Conservation (phyloP, 352 stramenopile species). For the Hyaloperonospora brassicae region DNA sequence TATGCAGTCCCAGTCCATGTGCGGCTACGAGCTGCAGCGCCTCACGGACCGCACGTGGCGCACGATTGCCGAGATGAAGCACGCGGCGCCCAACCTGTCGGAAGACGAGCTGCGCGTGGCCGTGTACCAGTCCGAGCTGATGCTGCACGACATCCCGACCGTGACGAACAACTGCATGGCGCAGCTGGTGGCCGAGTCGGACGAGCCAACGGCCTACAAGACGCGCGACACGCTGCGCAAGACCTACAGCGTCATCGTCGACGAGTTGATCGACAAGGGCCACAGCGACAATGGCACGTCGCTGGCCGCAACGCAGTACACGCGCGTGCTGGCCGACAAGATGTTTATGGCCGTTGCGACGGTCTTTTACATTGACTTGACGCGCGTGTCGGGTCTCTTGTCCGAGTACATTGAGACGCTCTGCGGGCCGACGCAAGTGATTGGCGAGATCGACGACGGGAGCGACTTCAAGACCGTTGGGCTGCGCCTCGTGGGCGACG, state of each 20-base stretch:
- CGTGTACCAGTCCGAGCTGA: constrained; percentile 26
- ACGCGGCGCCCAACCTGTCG: constrained; percentile 12
- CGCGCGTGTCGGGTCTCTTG: constrained; percentile 21
- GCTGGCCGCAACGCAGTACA: constrained; percentile 25
- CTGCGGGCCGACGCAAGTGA: constrained; percentile 23
- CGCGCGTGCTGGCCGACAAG: constrained; percentile 22
- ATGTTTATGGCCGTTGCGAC: constrained; percentile 23
- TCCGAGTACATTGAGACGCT: constrained; percentile 31
- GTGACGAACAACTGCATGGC: constrained; percentile 34
- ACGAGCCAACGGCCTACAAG: constrained; percentile 23
- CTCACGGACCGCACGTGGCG: constrained; percentile 26
- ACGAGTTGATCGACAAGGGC: constrained; percentile 23
- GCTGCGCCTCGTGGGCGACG: constrained; percentile 29
- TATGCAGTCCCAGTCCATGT: constrained; percentile 26
- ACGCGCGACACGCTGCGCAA: constrained; percentile 24
- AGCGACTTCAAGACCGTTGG: constrained; percentile 35
- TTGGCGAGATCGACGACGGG: constrained; percentile 41
- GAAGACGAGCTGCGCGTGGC: constrained; percentile 14
- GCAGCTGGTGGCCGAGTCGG: constrained; percentile 26
- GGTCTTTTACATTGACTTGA: constrained; percentile 28
- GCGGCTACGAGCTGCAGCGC: constrained; percentile 31
- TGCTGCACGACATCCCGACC: constrained; percentile 24
- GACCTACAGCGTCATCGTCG: constrained; percentile 27
- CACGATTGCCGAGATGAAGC: constrained; percentile 24
- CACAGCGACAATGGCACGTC: constrained; percentile 30